Evolutionary conservation across 2,329 filamentous ascomycete species (phyloP).

Genomic region (Didymella pomorum): DNA sequence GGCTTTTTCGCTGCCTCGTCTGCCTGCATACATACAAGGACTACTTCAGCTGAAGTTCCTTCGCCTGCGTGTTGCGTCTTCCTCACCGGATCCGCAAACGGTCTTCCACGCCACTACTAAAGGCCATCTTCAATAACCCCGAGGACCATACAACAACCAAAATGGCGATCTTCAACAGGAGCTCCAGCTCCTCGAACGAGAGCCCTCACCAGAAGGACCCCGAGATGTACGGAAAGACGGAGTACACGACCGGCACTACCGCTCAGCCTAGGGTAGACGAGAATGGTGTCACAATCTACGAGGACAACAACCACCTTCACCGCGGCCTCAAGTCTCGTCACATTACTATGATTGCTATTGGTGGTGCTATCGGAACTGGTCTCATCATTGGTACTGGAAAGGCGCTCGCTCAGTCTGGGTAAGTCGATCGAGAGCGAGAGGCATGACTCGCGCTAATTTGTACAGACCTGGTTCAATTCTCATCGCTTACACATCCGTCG

Average conservation of each 20-base stretch:
- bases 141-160: conserved; percentile 8
- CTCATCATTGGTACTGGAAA: conserved; percentile 72
- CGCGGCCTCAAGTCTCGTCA: conserved; percentile 63
- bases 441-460: conserved; percentile 26
- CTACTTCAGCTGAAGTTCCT: conserved; percentile 19
- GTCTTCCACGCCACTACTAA: conserved; percentile 15
- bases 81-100: conserved; percentile 20
- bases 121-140: conserved; percentile 6
- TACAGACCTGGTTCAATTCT: conserved; percentile 70
- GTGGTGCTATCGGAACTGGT: conserved; percentile 76
- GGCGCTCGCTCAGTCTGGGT: conserved; percentile 58
- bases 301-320: conserved; percentile 53
- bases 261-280: conserved; percentile 18
- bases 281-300: conserved; percentile 40
- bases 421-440: conserved; percentile 19
- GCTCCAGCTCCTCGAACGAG: conserved; percentile 38
- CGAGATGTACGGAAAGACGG: conserved; percentile 33
- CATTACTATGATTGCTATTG: conserved; percentile 73
- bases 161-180: conserved; percentile 44
- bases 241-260: conserved; percentile 30
- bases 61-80: conserved; percentile 20
- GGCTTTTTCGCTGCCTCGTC: conserved; percentile 31
- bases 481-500: conserved; percentile 74
- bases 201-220: conserved; percentile 36
- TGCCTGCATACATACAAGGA: conserved; percentile 24